These are phyloP conservation scores for Atalantia buxifolia DNA, from an alignment of 345 rosid genomes.

Conservation along the genomic window DNA sequence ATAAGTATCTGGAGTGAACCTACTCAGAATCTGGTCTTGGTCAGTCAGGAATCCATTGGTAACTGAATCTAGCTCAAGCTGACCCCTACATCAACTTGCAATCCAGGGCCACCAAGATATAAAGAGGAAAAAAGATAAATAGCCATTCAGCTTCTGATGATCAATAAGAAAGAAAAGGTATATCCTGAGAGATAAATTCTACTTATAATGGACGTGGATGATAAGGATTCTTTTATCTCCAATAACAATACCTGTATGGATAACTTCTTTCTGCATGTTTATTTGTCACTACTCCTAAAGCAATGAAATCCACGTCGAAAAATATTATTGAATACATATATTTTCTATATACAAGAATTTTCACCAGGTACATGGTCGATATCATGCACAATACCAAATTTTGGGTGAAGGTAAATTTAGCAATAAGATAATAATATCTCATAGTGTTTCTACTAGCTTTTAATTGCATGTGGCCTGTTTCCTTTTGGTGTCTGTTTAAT, in stretches of 20 bases:
- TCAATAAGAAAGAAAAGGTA: slow-evolving; percentile 14
- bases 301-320: too few relatives aligned
- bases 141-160: not conserved
- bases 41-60: not conserved
- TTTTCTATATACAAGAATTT: too few relatives aligned
- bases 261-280: not conserved
- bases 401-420: not conserved
- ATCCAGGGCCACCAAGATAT: slow-evolving; percentile 1
- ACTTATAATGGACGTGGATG: slow-evolving; percentile 27
- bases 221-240: slow-evolving; percentile 36
- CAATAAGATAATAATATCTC: not conserved
- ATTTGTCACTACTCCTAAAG: not conserved
- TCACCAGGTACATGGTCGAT: too few relatives aligned
- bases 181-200: slow-evolving; percentile 8
- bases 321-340: too few relatives aligned
- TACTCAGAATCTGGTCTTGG: not conserved
- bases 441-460: too few relatives aligned
- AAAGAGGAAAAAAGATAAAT: not conserved
- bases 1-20: not conserved
- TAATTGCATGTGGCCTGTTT: too few relatives aligned
- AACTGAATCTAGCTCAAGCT: not conserved
- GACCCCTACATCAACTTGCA: slow-evolving; percentile 26
- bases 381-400: too few relatives aligned
- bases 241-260: not conserved
- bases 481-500: too few relatives aligned